Conservation (phyloP, 2,329 filamentous ascomycete genomes). For the Apiospora kogelbergensis region DNA sequence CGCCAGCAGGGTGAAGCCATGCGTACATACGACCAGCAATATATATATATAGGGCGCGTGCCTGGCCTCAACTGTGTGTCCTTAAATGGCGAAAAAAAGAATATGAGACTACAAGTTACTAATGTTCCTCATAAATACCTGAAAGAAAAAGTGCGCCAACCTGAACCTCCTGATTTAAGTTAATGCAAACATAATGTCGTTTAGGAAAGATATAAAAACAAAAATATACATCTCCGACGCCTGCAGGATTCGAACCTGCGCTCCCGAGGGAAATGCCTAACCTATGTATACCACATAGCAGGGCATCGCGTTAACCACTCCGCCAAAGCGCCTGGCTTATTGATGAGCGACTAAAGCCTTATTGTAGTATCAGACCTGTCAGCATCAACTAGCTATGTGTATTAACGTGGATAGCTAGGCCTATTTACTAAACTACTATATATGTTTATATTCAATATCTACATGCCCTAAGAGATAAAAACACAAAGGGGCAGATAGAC, state of each 20-base stretch:
- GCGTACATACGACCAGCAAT: not conserved
- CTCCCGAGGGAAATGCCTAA: slow-evolving; percentile 10
- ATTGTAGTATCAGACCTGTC: not conserved
- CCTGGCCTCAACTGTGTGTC: too few species aligned
- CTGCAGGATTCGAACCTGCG: slow-evolving; percentile 11
- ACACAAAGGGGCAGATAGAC: too few species aligned
- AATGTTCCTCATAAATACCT: too few species aligned
- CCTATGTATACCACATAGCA: not conserved
- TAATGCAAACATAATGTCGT: too few species aligned
- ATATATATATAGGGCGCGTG: not conserved
- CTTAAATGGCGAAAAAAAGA: too few species aligned
- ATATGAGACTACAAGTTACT: too few species aligned
- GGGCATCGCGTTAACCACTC: slow-evolving; percentile 11
- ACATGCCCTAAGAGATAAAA: too few species aligned
- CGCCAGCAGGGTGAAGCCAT: not conserved
- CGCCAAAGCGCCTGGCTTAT: not conserved
- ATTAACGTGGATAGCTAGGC: not conserved
- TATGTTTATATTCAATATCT: too few species aligned
- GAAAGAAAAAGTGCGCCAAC: too few species aligned
- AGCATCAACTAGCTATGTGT: not conserved
- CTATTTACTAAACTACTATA: too few species aligned
- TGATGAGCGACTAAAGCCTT: not conserved
- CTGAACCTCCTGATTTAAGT: too few species aligned
- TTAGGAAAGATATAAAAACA: too few species aligned
- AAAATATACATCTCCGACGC: not conserved